These are phyloP conservation scores for Amphichorda felina DNA, from an alignment of 2,329 filamentous ascomycete species.

Conservation along the genomic window DNA sequence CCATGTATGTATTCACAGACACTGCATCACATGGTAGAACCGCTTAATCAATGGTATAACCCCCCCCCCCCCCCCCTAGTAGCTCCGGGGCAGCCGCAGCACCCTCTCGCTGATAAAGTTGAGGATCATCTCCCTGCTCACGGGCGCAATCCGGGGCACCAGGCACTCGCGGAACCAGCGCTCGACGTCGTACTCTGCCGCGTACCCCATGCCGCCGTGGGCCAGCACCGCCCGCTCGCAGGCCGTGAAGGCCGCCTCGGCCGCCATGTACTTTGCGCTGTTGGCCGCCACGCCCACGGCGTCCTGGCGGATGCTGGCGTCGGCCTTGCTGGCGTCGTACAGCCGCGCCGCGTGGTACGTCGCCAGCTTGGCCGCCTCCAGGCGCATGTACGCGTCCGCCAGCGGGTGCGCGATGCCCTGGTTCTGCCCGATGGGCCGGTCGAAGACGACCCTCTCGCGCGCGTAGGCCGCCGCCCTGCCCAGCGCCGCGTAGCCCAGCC, in stretches of 20 bases:
- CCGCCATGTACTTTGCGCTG: constrained; percentile 59
- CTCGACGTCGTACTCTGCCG: constrained; percentile 53
- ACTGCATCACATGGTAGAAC: too few relatives aligned
- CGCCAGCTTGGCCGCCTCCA: constrained; percentile 53
- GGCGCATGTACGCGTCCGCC: constrained; percentile 51
- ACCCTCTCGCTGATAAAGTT: constrained; percentile 62
- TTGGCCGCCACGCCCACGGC: constrained; percentile 54
- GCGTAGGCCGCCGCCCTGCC: constrained; percentile 54
- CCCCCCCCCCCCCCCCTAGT: constrained; percentile 23
- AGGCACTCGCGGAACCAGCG: constrained; percentile 53
- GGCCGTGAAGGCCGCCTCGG: constrained; percentile 50
- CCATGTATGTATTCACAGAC: too few relatives aligned
- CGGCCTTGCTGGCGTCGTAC: constrained; percentile 42
- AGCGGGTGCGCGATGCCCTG: constrained; percentile 55
- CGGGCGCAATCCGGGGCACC: constrained; percentile 51
- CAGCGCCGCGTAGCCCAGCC: constrained; percentile 63
- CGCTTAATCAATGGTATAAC: too few relatives aligned
- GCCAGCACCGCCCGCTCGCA: constrained; percentile 49
- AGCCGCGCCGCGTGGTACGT: constrained; percentile 54
- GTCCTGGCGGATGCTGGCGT: constrained; percentile 36
- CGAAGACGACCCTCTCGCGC: constrained; percentile 52
- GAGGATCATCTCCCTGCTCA: constrained; percentile 63
- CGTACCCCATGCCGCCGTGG: constrained; percentile 55
- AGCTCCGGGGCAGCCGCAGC: constrained; percentile 54
- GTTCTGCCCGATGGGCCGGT: constrained; percentile 53